Conservation (phyloP, 306 rosid species). For the Vigna hirtella region DNA sequence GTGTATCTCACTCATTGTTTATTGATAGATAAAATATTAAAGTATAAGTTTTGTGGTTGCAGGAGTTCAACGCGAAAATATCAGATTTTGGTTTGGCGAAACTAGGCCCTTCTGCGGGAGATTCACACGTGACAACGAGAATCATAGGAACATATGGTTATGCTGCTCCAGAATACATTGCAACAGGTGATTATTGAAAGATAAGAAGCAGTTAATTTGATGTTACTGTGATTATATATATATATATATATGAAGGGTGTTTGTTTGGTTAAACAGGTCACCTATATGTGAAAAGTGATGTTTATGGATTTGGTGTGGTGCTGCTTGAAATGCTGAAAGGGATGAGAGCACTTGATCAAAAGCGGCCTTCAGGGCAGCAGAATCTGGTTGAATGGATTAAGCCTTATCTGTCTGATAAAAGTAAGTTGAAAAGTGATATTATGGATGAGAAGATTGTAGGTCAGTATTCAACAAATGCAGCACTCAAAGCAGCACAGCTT, state of each 20-base stretch:
- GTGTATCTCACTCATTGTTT: too few species aligned
- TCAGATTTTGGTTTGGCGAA: slow-evolving; percentile 93
- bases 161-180: slow-evolving; percentile 89
- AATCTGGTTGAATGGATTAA: slow-evolving; percentile 78
- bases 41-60: neutral
- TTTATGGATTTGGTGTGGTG: slow-evolving; percentile 91
- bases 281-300: slow-evolving; percentile 88
- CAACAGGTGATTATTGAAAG: slow-evolving; percentile 64
- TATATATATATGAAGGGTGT: neutral
- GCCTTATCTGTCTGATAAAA: slow-evolving; percentile 56
- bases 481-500: slow-evolving; percentile 56
- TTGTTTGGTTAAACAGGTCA: slow-evolving; percentile 65
- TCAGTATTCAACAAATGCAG: slow-evolving; percentile 73
- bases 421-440: slow-evolving; percentile 52
- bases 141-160: slow-evolving; percentile 86
- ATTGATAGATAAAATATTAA: too few species aligned
- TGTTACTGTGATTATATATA: neutral
- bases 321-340: slow-evolving; percentile 87
- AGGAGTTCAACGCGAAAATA: slow-evolving; percentile 82
- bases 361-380: slow-evolving; percentile 56
- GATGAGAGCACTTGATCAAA: slow-evolving; percentile 60
- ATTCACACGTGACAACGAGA: slow-evolving; percentile 87
- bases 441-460: slow-evolving; percentile 71
- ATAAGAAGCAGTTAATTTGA: too few species aligned
- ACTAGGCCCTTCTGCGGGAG: slow-evolving; percentile 76